These are phyloP conservation scores for Calonectria pteridis DNA, from an alignment of 2,329 filamentous ascomycete genomes.

Conservation along the genomic window DNA sequence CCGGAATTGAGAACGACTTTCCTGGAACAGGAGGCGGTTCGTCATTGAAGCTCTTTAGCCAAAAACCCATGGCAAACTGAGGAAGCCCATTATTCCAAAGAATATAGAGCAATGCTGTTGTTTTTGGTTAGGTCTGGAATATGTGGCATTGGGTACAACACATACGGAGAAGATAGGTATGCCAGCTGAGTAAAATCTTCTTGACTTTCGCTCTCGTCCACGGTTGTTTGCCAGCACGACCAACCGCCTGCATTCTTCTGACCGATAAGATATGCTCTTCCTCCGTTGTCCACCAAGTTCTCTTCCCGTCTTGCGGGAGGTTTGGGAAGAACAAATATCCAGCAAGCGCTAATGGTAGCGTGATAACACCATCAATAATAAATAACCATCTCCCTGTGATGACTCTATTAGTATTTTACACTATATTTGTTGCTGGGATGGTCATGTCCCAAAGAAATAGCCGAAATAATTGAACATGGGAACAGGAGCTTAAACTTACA, in stretches of 20 bases:
- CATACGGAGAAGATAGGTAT: slow-evolving; percentile 35
- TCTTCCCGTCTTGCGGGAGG: slow-evolving; percentile 32
- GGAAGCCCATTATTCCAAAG: slow-evolving; percentile 36
- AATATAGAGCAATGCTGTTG: slow-evolving; percentile 28
- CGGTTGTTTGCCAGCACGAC: slow-evolving; percentile 32
- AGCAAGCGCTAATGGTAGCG: slow-evolving; percentile 26
- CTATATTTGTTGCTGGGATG: not conserved
- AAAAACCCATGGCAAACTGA: slow-evolving; percentile 33
- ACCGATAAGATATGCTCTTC: slow-evolving; percentile 28
- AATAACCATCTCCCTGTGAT: slow-evolving; percentile 33
- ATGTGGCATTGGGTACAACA: not conserved
- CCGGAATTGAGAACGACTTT: slow-evolving; percentile 19
- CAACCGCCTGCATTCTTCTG: slow-evolving; percentile 30
- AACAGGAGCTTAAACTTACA: slow-evolving; percentile 19
- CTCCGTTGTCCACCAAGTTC: slow-evolving; percentile 36
- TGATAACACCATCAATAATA: slow-evolving; percentile 36
- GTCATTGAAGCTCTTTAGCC: slow-evolving; percentile 36
- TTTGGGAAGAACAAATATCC: slow-evolving; percentile 36
- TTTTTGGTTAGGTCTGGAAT: not conserved
- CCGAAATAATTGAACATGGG: not conserved
- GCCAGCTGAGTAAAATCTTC: slow-evolving; percentile 33
- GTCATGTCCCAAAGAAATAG: too few relatives aligned
- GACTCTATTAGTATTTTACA: not conserved
- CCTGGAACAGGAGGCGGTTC: slow-evolving; percentile 32
- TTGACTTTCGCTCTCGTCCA: slow-evolving; percentile 32